Evolutionary conservation across 2,329 filamentous ascomycete genomes (phyloP), one percentile per base, ranked within the genome.

Genomic region (Xylariaceae sp.): DNA sequence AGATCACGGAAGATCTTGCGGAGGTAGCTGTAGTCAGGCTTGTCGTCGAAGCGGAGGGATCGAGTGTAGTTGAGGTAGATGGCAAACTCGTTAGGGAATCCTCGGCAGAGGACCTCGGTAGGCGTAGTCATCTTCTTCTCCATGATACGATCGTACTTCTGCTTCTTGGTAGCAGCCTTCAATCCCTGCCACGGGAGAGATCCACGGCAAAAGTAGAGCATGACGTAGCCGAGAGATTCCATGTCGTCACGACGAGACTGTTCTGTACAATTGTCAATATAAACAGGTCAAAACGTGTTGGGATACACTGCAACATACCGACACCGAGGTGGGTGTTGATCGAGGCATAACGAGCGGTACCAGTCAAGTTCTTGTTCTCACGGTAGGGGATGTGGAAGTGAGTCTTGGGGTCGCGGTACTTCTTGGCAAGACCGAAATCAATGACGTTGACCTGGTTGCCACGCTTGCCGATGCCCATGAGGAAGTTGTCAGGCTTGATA

Each of bases 81-180:
- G 80, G 93, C 92, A 71, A 99, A 99, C 80, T 99, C 94, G 77
- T 97, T 97, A 70, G 94, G 94, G 82, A 99, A 97, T 68, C 94
- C 94, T 76, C 93, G 92, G 87, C 94, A 99, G 53, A 99, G 90
- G 53, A 97, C 92, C 79, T 99, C 93, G 69, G 93, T 97, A 7
- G 94, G 92, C 2, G 94, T 99, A 11, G 94, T 99, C 94, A 97
- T 97, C 90, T 99, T 99, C 88, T 99, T 99, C 84, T 99, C 94
- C 93, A 97, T 97, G 80, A 99, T 99, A 67, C 93, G 87, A 79
- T 99, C 94, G 75, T 99, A 97, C 82, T 99, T 99, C 82, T 97
- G 93, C 88, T 97, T 97, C 87, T 97, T 97, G 68, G 92, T 97
- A 69, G 93, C 93, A 80, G 93, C 93, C 86, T 97, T 97, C 57